Evolutionary conservation across 768 basidiomycete genomes (phyloP).

Genomic region (Boletus reticulatus): DNA sequence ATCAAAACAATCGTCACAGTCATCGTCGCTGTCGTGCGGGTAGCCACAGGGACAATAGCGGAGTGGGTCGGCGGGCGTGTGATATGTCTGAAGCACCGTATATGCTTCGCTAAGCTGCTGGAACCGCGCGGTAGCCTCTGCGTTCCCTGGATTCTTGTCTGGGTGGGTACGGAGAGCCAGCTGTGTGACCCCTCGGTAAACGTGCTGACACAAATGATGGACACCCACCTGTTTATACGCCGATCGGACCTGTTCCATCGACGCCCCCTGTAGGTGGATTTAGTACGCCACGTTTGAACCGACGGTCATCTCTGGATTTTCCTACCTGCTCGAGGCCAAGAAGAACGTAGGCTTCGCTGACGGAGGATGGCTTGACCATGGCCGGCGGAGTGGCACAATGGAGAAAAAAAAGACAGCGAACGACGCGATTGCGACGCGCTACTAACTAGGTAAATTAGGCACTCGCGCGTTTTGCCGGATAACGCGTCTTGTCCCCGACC

Average conservation of each 20-base stretch:
- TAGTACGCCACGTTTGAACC: neutral
- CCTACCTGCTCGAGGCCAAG: conserved; percentile 57
- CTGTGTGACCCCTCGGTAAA: conserved; percentile 29
- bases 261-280: conserved; percentile 44
- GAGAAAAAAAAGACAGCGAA: conserved; percentile 2
- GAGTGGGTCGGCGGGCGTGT: conserved; percentile 32
- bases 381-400: conserved; percentile 6
- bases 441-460: conserved; percentile 10
- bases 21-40: conserved; percentile 39
- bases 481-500: neutral
- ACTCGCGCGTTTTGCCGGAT: neutral
- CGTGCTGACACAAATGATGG: neutral
- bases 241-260: conserved; percentile 62
- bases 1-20: conserved; percentile 32
- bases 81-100: conserved; percentile 54
- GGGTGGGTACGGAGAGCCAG: conserved; percentile 70
- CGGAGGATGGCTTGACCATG: conserved; percentile 38
- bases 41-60: conserved; percentile 11
- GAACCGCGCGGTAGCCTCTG: conserved; percentile 64
- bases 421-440: conserved; percentile 30
- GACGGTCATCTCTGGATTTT: neutral
- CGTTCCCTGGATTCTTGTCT: conserved; percentile 71
- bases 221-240: conserved; percentile 63
- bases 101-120: conserved; percentile 72
- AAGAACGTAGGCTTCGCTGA: conserved; percentile 37